Base-by-base conservation (phyloP, 768 basidiomycete genomes). In the Leccinum rimulosum region DNA sequence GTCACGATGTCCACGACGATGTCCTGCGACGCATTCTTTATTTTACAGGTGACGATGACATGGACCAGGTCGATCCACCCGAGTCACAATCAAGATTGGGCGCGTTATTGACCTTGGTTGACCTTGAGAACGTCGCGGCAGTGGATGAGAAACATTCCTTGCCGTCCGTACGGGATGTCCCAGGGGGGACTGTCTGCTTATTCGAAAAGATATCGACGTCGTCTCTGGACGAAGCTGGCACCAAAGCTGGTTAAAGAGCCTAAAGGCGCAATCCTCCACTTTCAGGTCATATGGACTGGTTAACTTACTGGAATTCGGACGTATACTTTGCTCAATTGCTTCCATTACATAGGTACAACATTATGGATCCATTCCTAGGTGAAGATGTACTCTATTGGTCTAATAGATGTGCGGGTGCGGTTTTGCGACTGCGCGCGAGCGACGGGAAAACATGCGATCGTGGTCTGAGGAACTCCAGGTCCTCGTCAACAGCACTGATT, bases 141-240 rank as follows among this genome's bases (percentile, higher is more conserved):
- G 68, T 77, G 61, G 77, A 75, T 35, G 73, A 73, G 36, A 63
- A 57, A 9, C 60, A 64, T 52, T 64, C 75, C 8, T 70, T 74
- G 5, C 68, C 74, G 5, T 75, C 81, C 27, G 75, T 87, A 12
- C 77, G 81, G 6, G 71, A 75, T 50, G 68, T 83, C 19, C 77
- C 83, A 7, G 88, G 86, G 3, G 91, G 91, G 0, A 85, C 87
- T 2, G 72, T 93, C 17, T 87, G 88, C 8, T 65, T 93, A 12
- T 93, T 94, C 63, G 88, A 91, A 69, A 86, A 80, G 65, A 79
- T 73, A 36, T 77, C 81, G 25, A 62, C 59, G 9, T 61, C 55
- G 4, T 62, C 31, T 28, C 33, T 65, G 35, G 57, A 58, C 54
- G 35, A 56, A 52, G 53, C 25, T 19, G 60, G 33, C 4, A 50